A percentile compares a stretch with the other conserved stretches of the same genome.
phyloP scores from a whole-genome alignment of 345 rosid species.

The Syzygium oleosum region DNA sequence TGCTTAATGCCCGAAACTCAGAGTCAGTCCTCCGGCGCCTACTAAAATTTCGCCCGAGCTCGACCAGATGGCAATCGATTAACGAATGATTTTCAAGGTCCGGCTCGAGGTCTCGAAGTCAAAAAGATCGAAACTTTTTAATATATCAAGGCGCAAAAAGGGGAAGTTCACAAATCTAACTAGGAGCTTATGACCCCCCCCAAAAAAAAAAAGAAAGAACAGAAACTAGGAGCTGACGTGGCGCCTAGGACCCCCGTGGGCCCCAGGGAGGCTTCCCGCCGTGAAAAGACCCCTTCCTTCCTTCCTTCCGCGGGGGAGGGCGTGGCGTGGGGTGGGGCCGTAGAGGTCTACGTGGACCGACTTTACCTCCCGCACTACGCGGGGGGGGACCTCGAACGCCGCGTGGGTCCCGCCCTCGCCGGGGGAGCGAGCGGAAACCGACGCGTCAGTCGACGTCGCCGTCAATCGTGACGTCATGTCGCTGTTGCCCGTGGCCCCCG shows the following conservation, averaged over 20 bases:
- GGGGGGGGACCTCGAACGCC: conserved; percentile 9
- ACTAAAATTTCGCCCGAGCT: not conserved
- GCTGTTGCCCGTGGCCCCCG: no score
- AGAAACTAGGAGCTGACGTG: not conserved
- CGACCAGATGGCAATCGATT: not conserved
- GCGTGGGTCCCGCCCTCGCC: conserved; percentile 1
- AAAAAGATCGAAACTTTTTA: not conserved
- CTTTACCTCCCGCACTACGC: conserved; percentile 11
- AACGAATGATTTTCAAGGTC: not conserved
- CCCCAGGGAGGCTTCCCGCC: not conserved
- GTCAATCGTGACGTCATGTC: conserved; percentile 16
- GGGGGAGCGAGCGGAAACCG: not conserved
- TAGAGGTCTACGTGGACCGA: not conserved
- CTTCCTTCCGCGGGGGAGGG: not conserved
- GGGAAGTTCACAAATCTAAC: no score
- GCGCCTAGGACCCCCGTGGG: not conserved
- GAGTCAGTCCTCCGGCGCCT: not conserved
- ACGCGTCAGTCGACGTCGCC: conserved; percentile 7
- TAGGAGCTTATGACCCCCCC: no score
- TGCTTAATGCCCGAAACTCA: not conserved
- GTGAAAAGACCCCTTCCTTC: not conserved
- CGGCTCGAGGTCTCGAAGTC: not conserved
- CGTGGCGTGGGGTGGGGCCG: not conserved
- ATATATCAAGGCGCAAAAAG: not conserved
- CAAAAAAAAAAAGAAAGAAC: not conserved